Percentiles rank a stretch among this genome's conserved stretches.
Evolutionary conservation across 371 early-diverging fungal species (phyloP).

Genomic region (Mucor mucedo): DNA sequence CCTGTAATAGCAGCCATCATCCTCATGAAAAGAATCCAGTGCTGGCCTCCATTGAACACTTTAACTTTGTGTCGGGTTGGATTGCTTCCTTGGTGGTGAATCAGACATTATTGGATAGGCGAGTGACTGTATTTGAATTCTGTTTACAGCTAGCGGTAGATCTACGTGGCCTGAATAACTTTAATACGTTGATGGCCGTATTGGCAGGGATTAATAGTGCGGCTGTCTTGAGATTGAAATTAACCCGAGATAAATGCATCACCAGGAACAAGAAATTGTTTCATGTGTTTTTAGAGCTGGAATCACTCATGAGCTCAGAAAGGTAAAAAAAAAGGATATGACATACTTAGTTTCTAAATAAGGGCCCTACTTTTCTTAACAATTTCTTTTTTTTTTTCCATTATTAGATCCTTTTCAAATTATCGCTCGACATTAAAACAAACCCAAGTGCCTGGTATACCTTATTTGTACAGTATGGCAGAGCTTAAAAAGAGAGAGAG

Average conservation of each 20-base stretch:
- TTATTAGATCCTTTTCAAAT: constrained; percentile 59
- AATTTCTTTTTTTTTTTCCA: no score
- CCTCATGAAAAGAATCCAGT: constrained; percentile 30
- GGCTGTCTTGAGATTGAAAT: constrained; percentile 62
- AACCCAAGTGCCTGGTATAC: constrained; percentile 57
- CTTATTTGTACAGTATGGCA: constrained; percentile 50
- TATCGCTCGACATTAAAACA: constrained; percentile 64
- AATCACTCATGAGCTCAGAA: constrained; percentile 68
- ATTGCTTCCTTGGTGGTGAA: constrained; percentile 65
- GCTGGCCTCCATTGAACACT: constrained; percentile 56
- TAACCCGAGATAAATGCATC: constrained; percentile 58
- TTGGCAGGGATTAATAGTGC: constrained; percentile 76
- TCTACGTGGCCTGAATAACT: constrained; percentile 65
- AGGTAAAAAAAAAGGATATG: constrained; percentile 31
- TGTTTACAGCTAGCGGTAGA: constrained; percentile 66
- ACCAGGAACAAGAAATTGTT: constrained; percentile 55
- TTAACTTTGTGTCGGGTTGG: constrained; percentile 68
- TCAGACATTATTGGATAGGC: constrained; percentile 56
- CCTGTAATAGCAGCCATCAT: not conserved
- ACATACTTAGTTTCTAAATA: no score
- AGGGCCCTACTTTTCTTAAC: no score
- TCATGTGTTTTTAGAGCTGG: constrained; percentile 58
- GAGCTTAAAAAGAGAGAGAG: no score
- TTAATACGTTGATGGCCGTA: constrained; percentile 76
- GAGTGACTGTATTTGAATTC: constrained; percentile 64